Conservation (phyloP, 2,329 filamentous ascomycete species). For the Emmonsiellopsis sp. region DNA sequence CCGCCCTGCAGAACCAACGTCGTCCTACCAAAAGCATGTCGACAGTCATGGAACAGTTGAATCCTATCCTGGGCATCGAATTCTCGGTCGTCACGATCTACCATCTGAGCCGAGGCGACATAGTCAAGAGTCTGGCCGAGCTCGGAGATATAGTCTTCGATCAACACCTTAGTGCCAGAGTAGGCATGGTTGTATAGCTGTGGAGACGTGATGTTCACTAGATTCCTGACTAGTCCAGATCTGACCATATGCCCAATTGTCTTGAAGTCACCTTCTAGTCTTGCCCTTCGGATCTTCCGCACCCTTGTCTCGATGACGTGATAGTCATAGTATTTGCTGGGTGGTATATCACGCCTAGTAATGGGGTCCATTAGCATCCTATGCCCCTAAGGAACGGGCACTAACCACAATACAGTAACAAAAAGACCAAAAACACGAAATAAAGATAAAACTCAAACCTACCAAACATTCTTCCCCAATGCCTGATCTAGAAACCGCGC, state of each 20-base stretch:
- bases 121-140: conserved; percentile 73
- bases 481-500: conserved; percentile 74
- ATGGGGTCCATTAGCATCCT: background rate
- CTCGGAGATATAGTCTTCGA: conserved; percentile 82
- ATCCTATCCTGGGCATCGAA: conserved; percentile 70
- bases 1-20: conserved; percentile 82
- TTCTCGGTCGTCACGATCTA: conserved; percentile 37
- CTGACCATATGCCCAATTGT: conserved; percentile 70
- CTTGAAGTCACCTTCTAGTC: conserved; percentile 62
- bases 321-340: conserved; percentile 77
- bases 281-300: conserved; percentile 58
- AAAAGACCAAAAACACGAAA: background rate
- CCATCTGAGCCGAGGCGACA: conserved; percentile 58
- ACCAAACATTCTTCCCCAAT: conserved; percentile 74
- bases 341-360: conserved; percentile 67
- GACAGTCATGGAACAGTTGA: conserved; percentile 75
- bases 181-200: conserved; percentile 77
- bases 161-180: conserved; percentile 78
- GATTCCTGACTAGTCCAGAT: conserved; percentile 66
- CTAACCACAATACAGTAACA: background rate
- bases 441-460: conserved; percentile 14
- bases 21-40: conserved; percentile 79
- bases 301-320: conserved; percentile 70
- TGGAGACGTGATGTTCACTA: conserved; percentile 81
- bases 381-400: background rate